Evolutionary conservation across 768 basidiomycete species (phyloP).

Genomic region (Termitomyces sp.): DNA sequence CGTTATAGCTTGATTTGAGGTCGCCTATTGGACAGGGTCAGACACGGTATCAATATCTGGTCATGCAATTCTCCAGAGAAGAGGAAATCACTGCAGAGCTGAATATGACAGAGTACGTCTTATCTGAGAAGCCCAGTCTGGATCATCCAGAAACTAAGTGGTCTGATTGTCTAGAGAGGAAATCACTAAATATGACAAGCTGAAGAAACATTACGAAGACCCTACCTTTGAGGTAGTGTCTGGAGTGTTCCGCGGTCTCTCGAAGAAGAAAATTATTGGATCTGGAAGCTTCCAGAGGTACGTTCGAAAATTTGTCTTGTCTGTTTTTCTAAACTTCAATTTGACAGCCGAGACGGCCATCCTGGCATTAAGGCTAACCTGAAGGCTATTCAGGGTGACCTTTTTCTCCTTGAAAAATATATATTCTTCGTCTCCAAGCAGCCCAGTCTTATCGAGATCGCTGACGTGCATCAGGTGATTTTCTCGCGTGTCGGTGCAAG

Average conservation of each 20-base stretch:
- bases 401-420: conserved; percentile 97
- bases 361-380: conserved; percentile 97
- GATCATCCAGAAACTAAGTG: background rate
- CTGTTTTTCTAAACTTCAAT: background rate
- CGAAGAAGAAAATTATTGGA: conserved; percentile 88
- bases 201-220: conserved; percentile 93
- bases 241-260: conserved; percentile 85
- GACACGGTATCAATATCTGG: conserved; percentile 95
- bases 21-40: conserved; percentile 97
- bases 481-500: conserved; percentile 93
- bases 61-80: conserved; percentile 97
- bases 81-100: conserved; percentile 96
- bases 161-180: conserved; percentile 53
- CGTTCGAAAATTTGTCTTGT: background rate
- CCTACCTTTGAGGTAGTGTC: conserved; percentile 96
- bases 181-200: conserved; percentile 70
- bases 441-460: conserved; percentile 85
- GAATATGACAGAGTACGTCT: conserved; percentile 83
- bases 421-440: conserved; percentile 98
- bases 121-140: background rate
- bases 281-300: conserved; percentile 85
- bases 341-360: conserved; percentile 75
- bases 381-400: conserved; percentile 94
- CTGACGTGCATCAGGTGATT: conserved; percentile 84
- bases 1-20: conserved; percentile 74